Evolutionary conservation across 1,139 yeast genomes (phyloP).

Genomic region (Candida tropicalis): DNA sequence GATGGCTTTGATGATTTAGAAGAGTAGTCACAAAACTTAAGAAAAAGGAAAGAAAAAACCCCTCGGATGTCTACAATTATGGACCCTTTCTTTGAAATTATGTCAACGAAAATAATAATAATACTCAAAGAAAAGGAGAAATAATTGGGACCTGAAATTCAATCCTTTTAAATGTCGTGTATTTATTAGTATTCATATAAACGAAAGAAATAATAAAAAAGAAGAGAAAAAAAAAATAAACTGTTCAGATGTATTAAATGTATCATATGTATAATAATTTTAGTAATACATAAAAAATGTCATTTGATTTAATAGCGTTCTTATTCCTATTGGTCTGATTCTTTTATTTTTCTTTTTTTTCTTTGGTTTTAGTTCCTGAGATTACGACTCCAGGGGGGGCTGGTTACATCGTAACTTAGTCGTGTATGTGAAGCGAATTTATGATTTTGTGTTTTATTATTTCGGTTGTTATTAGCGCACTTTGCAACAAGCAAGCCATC

Average conservation of each 20-base stretch:
- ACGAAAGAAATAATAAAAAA: background rate
- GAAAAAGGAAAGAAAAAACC: background rate
- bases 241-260: background rate
- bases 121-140: no score
- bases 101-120: no score
- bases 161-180: no score
- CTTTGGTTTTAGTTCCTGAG: no score
- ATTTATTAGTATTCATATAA: background rate
- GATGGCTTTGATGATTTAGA: constrained; percentile 51
- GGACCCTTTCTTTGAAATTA: background rate
- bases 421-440: background rate
- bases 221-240: no score
- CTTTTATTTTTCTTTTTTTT: no score
- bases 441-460: constrained; percentile 5
- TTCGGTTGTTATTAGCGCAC: background rate
- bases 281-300: background rate
- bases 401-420: background rate
- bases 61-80: background rate
- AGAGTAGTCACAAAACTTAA: constrained; percentile 15
- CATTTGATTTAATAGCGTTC: no score
- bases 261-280: background rate
- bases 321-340: constrained; percentile 1
- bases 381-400: no score
- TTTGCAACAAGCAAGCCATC: constrained; percentile 11
- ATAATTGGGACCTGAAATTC: no score